phyloP scores from a whole-genome alignment of 2,329 filamentous ascomycete species.

The Aschersonia sp. region DNA sequence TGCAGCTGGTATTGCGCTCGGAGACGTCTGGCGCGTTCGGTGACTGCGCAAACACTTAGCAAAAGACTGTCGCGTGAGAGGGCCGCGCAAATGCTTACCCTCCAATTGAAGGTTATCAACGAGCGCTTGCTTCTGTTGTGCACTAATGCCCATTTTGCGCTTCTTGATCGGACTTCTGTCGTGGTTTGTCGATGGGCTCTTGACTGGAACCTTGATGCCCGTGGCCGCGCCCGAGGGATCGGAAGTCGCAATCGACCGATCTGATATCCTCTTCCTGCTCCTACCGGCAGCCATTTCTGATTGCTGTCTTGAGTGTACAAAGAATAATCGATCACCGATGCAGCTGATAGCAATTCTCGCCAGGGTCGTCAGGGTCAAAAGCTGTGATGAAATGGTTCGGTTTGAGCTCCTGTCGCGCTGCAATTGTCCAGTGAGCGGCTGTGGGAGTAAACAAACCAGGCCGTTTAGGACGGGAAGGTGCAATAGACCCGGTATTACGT shows the following conservation, averaged over 20 bases:
- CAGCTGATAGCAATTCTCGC: neutral
- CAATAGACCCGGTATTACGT: neutral
- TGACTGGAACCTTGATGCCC: slow-evolving; percentile 10
- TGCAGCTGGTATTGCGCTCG: slow-evolving; percentile 82
- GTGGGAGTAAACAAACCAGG: neutral
- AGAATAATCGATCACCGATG: too few species aligned
- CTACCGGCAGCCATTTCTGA: slow-evolving; percentile 31
- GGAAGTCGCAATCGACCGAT: slow-evolving; percentile 7
- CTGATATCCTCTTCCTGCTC: slow-evolving; percentile 18
- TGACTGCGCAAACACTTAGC: slow-evolving; percentile 39
- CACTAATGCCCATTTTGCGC: slow-evolving; percentile 44
- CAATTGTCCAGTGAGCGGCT: neutral
- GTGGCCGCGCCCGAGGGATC: slow-evolving; percentile 8
- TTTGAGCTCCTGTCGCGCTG: slow-evolving; percentile 1
- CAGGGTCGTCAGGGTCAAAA: neutral
- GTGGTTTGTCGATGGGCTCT: slow-evolving; percentile 22
- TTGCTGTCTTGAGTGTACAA: slow-evolving; percentile 5
- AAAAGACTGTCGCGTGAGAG: neutral
- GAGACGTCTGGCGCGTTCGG: slow-evolving; percentile 73
- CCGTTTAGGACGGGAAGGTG: neutral
- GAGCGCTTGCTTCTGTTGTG: slow-evolving; percentile 68
- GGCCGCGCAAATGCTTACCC: slow-evolving; percentile 35
- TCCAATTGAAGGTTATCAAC: slow-evolving; percentile 85
- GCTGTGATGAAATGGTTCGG: neutral
- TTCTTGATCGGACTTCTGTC: slow-evolving; percentile 48